Percentiles rank a stretch among this genome's conserved stretches.
These are phyloP conservation scores for Fusarium equiseti DNA, from an alignment of 2,329 filamentous ascomycete genomes.

Conservation along the genomic window DNA sequence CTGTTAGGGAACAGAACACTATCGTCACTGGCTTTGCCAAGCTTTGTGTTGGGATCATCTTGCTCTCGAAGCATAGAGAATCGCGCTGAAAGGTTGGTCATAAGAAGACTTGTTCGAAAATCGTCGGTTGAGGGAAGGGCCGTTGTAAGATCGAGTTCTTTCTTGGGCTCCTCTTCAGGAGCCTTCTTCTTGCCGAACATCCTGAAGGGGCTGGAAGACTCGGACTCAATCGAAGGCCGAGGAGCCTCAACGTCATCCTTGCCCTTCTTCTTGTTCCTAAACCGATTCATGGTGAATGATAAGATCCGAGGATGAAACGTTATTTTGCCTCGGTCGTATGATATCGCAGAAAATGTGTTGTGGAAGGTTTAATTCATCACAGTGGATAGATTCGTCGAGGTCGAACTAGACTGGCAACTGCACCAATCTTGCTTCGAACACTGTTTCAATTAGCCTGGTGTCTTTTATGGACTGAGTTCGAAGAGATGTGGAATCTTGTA, in stretches of 20 bases:
- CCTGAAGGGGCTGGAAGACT: slow-evolving; percentile 64
- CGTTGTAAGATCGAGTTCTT: slow-evolving; percentile 76
- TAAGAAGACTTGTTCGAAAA: slow-evolving; percentile 93
- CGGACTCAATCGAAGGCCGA: slow-evolving; percentile 67
- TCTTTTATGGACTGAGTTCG: neutral
- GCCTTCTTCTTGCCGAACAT: slow-evolving; percentile 69
- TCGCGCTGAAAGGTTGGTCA: slow-evolving; percentile 93
- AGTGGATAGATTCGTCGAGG: slow-evolving; percentile 4
- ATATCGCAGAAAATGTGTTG: slow-evolving; percentile 6
- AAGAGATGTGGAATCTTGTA: neutral
- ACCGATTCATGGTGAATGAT: slow-evolving; percentile 75
- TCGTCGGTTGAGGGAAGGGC: slow-evolving; percentile 87
- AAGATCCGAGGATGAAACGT: slow-evolving; percentile 3
- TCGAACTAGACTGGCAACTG: slow-evolving; percentile 26
- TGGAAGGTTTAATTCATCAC: slow-evolving; percentile 41
- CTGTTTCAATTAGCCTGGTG: slow-evolving; percentile 21
- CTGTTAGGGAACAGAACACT: slow-evolving; percentile 88
- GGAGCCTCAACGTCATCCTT: slow-evolving; percentile 65
- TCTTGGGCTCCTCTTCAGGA: slow-evolving; percentile 68
- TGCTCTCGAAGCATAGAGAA: slow-evolving; percentile 98
- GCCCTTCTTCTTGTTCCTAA: slow-evolving; percentile 78
- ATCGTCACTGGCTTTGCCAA: slow-evolving; percentile 95
- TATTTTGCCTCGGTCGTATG: slow-evolving; percentile 5
- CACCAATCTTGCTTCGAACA: slow-evolving; percentile 29
- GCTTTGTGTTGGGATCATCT: slow-evolving; percentile 87